Percentiles rank a stretch among this genome's conserved stretches.
These are phyloP conservation scores for Ustilago bromivora DNA, from an alignment of 1,284 basidiomycete genomes.

Conservation along the genomic window DNA sequence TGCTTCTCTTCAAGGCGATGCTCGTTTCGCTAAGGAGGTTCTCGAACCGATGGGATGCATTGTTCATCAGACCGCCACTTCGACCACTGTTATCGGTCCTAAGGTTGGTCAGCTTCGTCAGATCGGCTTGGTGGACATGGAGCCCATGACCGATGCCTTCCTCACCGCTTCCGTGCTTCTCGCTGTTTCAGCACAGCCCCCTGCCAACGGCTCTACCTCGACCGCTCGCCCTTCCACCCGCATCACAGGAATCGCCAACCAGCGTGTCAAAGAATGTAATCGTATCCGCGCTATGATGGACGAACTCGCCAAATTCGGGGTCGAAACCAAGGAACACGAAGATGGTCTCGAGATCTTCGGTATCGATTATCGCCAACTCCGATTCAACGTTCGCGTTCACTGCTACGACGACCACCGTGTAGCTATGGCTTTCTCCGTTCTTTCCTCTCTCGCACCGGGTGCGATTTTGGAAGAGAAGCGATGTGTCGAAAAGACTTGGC, in stretches of 20 bases:
- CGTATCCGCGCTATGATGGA: slow-evolving; percentile 96
- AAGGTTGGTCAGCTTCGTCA: slow-evolving; percentile 83
- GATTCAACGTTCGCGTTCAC: slow-evolving; percentile 79
- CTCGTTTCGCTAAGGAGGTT: slow-evolving; percentile 91
- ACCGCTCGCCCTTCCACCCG: slow-evolving; percentile 73
- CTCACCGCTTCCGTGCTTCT: slow-evolving; percentile 92
- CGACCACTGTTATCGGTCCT: slow-evolving; percentile 94
- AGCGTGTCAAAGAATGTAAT: slow-evolving; percentile 98
- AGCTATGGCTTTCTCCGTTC: slow-evolving; percentile 96
- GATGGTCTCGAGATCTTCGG: slow-evolving; percentile 94
- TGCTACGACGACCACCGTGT: slow-evolving; percentile 99
- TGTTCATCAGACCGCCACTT: slow-evolving; percentile 86
- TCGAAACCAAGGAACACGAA: slow-evolving; percentile 89
- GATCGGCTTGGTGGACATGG: slow-evolving; percentile 93
- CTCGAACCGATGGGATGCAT: slow-evolving; percentile 93
- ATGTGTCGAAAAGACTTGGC: slow-evolving; percentile 99
- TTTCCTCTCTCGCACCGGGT: slow-evolving; percentile 79
- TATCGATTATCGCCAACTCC: slow-evolving; percentile 74
- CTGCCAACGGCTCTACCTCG: slow-evolving; percentile 63
- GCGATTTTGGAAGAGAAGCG: slow-evolving; percentile 94
- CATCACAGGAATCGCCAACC: slow-evolving; percentile 96
- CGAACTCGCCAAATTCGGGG: slow-evolving; percentile 93
- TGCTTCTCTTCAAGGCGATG: slow-evolving; percentile 92
- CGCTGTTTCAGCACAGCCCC: slow-evolving; percentile 75
- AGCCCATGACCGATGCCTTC: slow-evolving; percentile 99